Evolutionary conservation across 768 basidiomycete genomes (phyloP).

Genomic region (Cyclocybe aegerita): DNA sequence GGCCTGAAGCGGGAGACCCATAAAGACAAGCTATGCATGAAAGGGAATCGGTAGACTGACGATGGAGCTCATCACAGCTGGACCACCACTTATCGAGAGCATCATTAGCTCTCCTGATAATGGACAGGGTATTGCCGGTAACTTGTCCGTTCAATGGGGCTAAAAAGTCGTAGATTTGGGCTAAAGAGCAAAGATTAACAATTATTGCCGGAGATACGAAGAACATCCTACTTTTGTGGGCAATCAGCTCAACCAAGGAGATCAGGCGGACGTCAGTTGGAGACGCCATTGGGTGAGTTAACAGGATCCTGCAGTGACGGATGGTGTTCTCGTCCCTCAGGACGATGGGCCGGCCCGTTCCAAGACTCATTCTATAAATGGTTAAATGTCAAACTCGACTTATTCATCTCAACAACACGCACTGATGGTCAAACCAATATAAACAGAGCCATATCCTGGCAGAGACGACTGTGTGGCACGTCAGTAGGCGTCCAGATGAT

Average conservation of each 20-base stretch:
- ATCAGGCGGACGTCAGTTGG: constrained; percentile 88
- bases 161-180: constrained; percentile 91
- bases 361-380: constrained; percentile 75
- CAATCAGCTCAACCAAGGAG: constrained; percentile 86
- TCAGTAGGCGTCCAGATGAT: constrained; percentile 9
- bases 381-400: constrained; percentile 7
- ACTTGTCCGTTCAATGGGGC: constrained; percentile 85
- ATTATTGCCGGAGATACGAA: not conserved
- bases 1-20: constrained; percentile 41
- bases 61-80: constrained; percentile 84
- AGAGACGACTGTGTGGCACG: constrained; percentile 64
- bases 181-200: constrained; percentile 35
- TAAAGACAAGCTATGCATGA: not conserved
- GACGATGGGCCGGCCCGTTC: constrained; percentile 88
- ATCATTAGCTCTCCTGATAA: constrained; percentile 83
- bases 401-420: constrained; percentile 17
- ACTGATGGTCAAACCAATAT: constrained; percentile 98
- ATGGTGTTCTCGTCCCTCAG: constrained; percentile 88
- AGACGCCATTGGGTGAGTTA: constrained; percentile 84
- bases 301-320: constrained; percentile 76
- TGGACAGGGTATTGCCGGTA: constrained; percentile 79
- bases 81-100: constrained; percentile 91
- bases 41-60: constrained; percentile 35
- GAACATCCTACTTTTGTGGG: constrained; percentile 73
- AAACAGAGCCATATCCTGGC: constrained; percentile 93